phyloP scores from a whole-genome alignment of 2,329 filamentous ascomycete genomes.

The Colletotrichum kahawae region DNA sequence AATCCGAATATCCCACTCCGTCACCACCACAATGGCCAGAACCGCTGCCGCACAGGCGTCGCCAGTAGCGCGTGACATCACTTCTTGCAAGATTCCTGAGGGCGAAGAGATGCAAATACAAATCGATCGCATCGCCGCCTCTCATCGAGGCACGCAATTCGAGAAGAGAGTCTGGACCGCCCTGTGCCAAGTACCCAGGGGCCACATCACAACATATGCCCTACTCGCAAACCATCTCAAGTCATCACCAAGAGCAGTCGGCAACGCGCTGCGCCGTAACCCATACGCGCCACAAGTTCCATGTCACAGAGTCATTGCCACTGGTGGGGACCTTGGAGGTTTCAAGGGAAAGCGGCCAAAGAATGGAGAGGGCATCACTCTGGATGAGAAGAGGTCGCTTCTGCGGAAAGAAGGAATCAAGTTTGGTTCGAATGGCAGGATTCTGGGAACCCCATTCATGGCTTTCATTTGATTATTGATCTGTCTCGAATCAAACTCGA shows the following conservation, averaged over 20 bases:
- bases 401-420: slow-evolving; percentile 68
- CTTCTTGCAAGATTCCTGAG: neutral
- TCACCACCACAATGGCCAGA: slow-evolving; percentile 1
- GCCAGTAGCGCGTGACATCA: neutral
- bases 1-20: neutral
- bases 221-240: slow-evolving; percentile 70
- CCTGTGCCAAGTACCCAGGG: slow-evolving; percentile 78
- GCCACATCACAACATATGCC: slow-evolving; percentile 79
- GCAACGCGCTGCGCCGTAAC: slow-evolving; percentile 78
- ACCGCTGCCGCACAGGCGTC: neutral
- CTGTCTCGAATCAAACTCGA: neutral
- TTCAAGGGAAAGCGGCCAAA: slow-evolving; percentile 96
- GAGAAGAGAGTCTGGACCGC: slow-evolving; percentile 72
- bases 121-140: slow-evolving; percentile 49
- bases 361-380: slow-evolving; percentile 66
- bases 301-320: slow-evolving; percentile 81
- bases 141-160: slow-evolving; percentile 51
- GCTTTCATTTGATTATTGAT: slow-evolving; percentile 39
- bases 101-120: slow-evolving; percentile 39
- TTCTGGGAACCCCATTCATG: slow-evolving; percentile 62
- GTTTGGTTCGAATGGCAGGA: slow-evolving; percentile 64
- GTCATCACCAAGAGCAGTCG: slow-evolving; percentile 78
- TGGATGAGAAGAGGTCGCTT: slow-evolving; percentile 67
- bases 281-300: slow-evolving; percentile 84
- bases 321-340: slow-evolving; percentile 74